Base-by-base conservation (phyloP, 2,329 filamentous ascomycete genomes). In the Aureobasidium sp. region DNA sequence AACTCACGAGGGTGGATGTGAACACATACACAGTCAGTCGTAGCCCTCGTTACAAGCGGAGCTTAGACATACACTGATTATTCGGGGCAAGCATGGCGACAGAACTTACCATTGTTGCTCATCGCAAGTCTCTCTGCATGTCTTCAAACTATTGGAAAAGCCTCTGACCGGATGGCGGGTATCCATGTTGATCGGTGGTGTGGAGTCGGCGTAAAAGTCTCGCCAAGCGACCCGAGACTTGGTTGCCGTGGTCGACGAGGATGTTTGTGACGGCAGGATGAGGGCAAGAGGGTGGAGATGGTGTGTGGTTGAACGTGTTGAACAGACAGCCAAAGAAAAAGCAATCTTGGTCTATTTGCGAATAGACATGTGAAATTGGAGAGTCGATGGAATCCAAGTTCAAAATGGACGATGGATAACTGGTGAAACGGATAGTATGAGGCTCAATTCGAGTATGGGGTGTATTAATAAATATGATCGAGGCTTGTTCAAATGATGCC, bases 71-170 rank as follows among this genome's bases (percentile, higher is more conserved):
- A 58, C n/a, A 47, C 27, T 39, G 29, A 47, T 39, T 36, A 37
- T 47, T 31, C 34, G 45, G 57, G 31, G 57, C n/a, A 36, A 48
- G 57, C 44, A 39, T 60, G 36, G 57, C 45, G 42, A 51, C 17
- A 34, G 36, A 60, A 60, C 17, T 31, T 42, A 60, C 57, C 57
- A 51, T 60, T 39, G 34, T 42, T 49, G 57, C 42, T 58, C 20
- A 51, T 49, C 31, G 20, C 39, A 51, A 60, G 57, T 51, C 57
- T 60, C 31, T 34, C 44, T 39, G 44, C 25, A 51, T 60, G 45
- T 60, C 57, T 60, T 34, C 45, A 42, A 45, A 60, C 57, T 51
- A 60, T 60, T 34, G 56, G 34, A 59, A 39, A 59, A 48, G 56
- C 56, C 20, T 47, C 42, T 59, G 53, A 20, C 29, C 56, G n/a